Conservation (phyloP, 2,329 filamentous ascomycete genomes). For the Xylaria digitata region DNA sequence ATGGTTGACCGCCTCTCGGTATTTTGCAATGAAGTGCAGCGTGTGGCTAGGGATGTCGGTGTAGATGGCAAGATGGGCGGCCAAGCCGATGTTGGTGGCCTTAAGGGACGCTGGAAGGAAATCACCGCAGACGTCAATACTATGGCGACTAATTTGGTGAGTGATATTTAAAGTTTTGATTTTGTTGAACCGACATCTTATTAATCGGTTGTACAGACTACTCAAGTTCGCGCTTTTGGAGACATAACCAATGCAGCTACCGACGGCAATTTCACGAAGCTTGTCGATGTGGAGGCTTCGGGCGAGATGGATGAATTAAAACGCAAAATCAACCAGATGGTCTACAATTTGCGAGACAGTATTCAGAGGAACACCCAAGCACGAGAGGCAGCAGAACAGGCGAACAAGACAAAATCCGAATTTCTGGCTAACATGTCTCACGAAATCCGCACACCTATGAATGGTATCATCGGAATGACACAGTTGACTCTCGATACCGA, state of each 20-base stretch:
- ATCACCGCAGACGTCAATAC: constrained; percentile 98
- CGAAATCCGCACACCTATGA: constrained; percentile 97
- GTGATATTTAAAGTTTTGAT: constrained; percentile 38
- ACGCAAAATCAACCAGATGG: constrained; percentile 99
- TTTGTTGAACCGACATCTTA: background rate
- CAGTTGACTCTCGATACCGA: constrained; percentile 95
- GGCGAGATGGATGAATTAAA: constrained; percentile 99
- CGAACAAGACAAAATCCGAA: constrained; percentile 98
- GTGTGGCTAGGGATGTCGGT: constrained; percentile 94
- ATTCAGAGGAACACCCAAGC: constrained; percentile 97
- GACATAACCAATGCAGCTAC: constrained; percentile 99
- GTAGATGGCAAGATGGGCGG: constrained; percentile 99
- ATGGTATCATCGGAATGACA: constrained; percentile 98
- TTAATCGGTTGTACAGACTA: constrained; percentile 71
- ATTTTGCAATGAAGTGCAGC: constrained; percentile 95
- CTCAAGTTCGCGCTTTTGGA: constrained; percentile 96
- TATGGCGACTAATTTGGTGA: constrained; percentile 77
- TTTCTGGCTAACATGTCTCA: constrained; percentile 99
- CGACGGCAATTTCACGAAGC: constrained; percentile 95
- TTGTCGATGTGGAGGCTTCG: constrained; percentile 95
- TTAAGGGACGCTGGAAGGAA: constrained; percentile 96
- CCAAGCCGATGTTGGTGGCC: constrained; percentile 91
- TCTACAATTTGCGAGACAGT: constrained; percentile 92
- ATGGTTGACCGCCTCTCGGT: constrained; percentile 96
- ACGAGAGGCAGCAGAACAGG: constrained; percentile 93